phyloP scores from a whole-genome alignment of 2,329 filamentous ascomycete species.

The Sporothrix protearum region DNA sequence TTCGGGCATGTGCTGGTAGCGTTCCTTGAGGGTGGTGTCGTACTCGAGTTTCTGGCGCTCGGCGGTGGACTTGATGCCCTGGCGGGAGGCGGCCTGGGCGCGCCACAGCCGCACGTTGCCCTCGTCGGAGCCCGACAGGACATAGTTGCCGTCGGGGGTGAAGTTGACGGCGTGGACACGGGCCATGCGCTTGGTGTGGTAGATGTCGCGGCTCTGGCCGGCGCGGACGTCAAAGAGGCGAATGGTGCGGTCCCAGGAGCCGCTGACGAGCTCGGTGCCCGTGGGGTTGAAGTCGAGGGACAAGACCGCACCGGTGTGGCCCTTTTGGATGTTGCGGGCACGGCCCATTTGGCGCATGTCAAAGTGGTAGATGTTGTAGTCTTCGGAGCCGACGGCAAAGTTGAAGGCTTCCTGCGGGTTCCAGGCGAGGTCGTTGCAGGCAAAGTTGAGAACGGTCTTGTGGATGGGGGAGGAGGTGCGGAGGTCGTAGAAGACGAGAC shows the following conservation, averaged over 20 bases:
- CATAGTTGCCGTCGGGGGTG: constrained; percentile 82
- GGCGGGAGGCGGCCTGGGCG: constrained; percentile 75
- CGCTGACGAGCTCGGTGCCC: constrained; percentile 87
- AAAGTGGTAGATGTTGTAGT: constrained; percentile 89
- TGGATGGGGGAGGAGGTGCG: constrained; percentile 79
- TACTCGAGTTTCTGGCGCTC: constrained; percentile 90
- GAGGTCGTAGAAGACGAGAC: constrained; percentile 86
- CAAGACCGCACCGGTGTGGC: constrained; percentile 69
- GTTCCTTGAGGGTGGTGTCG: constrained; percentile 74
- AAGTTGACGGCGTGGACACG: constrained; percentile 57
- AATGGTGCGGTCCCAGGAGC: constrained; percentile 83
- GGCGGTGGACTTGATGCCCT: constrained; percentile 78
- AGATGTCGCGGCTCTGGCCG: constrained; percentile 86
- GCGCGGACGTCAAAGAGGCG: constrained; percentile 76
- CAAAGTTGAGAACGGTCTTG: constrained; percentile 76
- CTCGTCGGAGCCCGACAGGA: constrained; percentile 89
- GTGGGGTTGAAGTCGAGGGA: constrained; percentile 94
- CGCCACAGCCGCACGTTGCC: constrained; percentile 87
- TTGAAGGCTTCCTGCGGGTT: constrained; percentile 73
- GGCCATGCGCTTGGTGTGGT: constrained; percentile 98
- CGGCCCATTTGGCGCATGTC: constrained; percentile 64
- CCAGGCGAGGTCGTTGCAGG: constrained; percentile 82
- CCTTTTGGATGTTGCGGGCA: constrained; percentile 31
- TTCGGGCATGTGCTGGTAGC: constrained; percentile 95
- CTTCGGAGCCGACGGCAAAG: constrained; percentile 87